Percentiles rank a stretch among this genome's conserved stretches.
Conservation (phyloP, 768 basidiomycete species). For the Cyclocybe cylindracea region DNA sequence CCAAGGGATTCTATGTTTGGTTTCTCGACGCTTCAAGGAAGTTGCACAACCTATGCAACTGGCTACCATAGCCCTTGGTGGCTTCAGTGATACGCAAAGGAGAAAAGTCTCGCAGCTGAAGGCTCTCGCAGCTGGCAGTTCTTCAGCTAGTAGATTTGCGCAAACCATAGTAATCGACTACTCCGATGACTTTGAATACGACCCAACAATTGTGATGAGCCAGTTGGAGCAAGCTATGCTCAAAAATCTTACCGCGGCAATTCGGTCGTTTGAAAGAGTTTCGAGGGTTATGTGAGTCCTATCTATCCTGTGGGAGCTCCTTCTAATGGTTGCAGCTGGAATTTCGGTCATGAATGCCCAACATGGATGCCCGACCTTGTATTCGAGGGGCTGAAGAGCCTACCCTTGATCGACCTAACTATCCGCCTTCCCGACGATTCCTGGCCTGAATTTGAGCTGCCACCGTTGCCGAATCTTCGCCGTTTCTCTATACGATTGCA, state of each 20-base stretch:
- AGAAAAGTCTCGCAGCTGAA: not conserved
- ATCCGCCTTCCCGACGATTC: too few species aligned
- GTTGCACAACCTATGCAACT: constrained; percentile 5
- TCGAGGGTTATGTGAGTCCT: constrained; percentile 6
- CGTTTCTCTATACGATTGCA: too few species aligned
- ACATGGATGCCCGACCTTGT: too few species aligned
- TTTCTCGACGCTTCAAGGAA: not conserved
- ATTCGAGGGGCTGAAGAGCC: too few species aligned
- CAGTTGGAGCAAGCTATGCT: not conserved
- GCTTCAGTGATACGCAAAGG: not conserved
- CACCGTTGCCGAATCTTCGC: too few species aligned
- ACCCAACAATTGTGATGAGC: not conserved
- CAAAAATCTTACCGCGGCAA: not conserved
- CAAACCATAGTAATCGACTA: constrained; percentile 5
- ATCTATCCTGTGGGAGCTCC: not conserved
- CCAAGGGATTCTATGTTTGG: not conserved
- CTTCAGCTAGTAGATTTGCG: not conserved
- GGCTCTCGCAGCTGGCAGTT: not conserved
- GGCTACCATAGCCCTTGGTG: not conserved
- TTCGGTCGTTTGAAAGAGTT: constrained; percentile 1
- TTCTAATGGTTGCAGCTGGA: too few species aligned
- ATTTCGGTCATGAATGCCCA: too few species aligned
- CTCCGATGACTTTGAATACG: not conserved
- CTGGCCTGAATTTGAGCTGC: too few species aligned
- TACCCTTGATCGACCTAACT: too few species aligned